Percentiles rank a stretch among this genome's conserved stretches.
These are phyloP conservation scores for Perkinsus olseni DNA, from an alignment of 169 alveolate species.

Conservation along the genomic window DNA sequence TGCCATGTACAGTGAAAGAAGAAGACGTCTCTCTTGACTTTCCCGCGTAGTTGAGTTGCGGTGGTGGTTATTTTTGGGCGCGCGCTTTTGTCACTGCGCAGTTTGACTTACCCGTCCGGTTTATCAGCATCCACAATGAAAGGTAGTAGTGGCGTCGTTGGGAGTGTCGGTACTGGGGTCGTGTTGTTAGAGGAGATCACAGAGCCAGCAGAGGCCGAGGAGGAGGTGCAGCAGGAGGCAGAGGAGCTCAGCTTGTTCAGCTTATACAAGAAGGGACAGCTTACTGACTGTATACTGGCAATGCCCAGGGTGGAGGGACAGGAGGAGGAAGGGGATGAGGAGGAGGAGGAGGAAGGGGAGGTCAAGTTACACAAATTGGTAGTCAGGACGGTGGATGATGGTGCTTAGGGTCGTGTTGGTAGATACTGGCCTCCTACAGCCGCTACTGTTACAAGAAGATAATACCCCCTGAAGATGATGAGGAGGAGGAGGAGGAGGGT, in stretches of 20 bases:
- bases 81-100: background rate
- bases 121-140: background rate
- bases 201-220: background rate
- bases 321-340: background rate
- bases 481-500: background rate
- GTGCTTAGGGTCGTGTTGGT: background rate
- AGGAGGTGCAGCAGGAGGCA: background rate
- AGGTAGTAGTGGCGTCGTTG: background rate
- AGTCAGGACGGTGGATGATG: background rate
- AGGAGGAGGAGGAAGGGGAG: background rate
- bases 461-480: background rate
- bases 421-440: background rate
- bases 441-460: background rate
- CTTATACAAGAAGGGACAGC: too few species aligned
- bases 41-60: background rate
- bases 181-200: too few species aligned
- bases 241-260: background rate
- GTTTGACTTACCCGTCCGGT: too few species aligned
- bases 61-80: background rate
- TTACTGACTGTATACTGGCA: background rate
- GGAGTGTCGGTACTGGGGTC: too few species aligned
- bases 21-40: too few species aligned
- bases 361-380: background rate
- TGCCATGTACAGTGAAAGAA: background rate
- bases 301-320: background rate